Evolutionary conservation across 2,329 filamentous ascomycete species (phyloP), one percentile per base, ranked within the genome.

Genomic region (Ophiostoma quercus): DNA sequence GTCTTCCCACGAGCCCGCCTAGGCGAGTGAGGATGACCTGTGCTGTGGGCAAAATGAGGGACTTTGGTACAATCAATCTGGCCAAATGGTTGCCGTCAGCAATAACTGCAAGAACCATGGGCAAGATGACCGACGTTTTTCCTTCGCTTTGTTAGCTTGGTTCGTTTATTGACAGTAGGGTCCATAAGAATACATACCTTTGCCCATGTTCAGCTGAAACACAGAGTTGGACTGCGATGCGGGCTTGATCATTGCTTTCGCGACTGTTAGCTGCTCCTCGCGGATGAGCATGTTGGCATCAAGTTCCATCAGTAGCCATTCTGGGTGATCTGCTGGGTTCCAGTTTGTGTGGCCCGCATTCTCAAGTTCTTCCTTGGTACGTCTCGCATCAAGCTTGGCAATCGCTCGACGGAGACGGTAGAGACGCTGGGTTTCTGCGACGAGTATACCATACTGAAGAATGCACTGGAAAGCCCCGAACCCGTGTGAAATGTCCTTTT

Each of bases 231-330:
- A 72, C 0, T 79, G 78, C 0, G 84, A 85, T 0, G 74, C 69
- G 0, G 88, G 88, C 0, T 77, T 77, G 1, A 88, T 87, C 22
- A 86, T 91, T 0, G 86, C 85, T 1, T 79, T 73, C 0, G 89
- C 88, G 7, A 92, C 88, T 4, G 87, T 81, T 0, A 89, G 80
- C 73, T 92, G 89, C 2, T 85, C 84, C 0, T 81, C 79, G 0
- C 89, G 83, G 68, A 92, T 87, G 37, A 88, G 79, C 2, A 92
- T 76, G 71, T 90, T 83, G 0, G 83, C 81, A 68, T 92, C 89
- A 16, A 92, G 84, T 72, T 92, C 89, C 0, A 92, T 77, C 0
- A 92, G 78, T 0, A 92, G 76, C 85, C 88, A 90, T 74, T 92
- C 88, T 0, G 87, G 81, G 41, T 83, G 76, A 0, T 85, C 77